phyloP scores from a whole-genome alignment of 2,329 filamentous ascomycete genomes.

The Beauveria sp. region DNA sequence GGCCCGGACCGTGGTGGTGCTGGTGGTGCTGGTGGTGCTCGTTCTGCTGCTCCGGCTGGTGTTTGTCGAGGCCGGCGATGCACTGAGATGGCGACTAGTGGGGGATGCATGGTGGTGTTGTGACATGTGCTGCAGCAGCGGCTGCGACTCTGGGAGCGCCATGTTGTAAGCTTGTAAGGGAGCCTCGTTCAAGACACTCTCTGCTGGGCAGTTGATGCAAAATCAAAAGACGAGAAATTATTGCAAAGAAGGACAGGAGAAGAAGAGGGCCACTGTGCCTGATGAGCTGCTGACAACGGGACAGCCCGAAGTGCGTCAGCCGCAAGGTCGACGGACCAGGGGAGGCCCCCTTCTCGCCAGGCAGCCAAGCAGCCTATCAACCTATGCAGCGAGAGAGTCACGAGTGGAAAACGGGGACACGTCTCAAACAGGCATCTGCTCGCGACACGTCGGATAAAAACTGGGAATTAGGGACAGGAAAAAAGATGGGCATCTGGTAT shows the following conservation, averaged over 20 bases:
- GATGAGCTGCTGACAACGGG: constrained; percentile 1
- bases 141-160: background rate
- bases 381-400: background rate
- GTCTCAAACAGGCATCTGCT: background rate
- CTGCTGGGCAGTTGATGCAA: background rate
- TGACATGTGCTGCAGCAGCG: constrained; percentile 3
- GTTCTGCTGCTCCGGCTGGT: background rate
- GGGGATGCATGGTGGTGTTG: background rate
- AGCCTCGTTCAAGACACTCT: background rate
- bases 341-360: background rate
- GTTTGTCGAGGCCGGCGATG: background rate
- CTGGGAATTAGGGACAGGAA: background rate
- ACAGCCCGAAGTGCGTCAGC: constrained; percentile 8
- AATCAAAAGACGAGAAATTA: background rate
- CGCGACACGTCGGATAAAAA: background rate
- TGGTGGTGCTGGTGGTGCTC: background rate
- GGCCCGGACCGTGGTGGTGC: background rate
- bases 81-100: background rate
- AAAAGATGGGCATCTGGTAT: background rate
- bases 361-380: background rate
- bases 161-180: background rate
- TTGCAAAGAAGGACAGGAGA: background rate
- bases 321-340: background rate
- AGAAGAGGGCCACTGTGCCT: background rate
- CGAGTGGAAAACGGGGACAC: background rate